Evolutionary conservation across 768 basidiomycete species (phyloP), one percentile per base, ranked within the genome.

Genomic region (Xerocomellus chrysenteron): DNA sequence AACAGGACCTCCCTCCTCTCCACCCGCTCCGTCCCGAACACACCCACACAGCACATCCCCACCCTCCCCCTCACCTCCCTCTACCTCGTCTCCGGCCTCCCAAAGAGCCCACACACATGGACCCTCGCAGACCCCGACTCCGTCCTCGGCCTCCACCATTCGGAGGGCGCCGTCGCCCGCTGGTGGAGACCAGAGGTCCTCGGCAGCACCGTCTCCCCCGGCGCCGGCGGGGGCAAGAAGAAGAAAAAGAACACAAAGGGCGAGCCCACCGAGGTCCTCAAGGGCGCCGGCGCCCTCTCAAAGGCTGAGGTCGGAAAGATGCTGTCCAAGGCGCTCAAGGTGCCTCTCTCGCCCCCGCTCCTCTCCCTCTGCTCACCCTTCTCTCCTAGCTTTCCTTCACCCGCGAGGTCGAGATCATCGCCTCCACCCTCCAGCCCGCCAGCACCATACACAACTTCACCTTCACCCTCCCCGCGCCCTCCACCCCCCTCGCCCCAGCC

Each of bases 101-200:
- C 92, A 17, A 94, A 94, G 72, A 87, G 87, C 32, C 91, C 92
- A 1, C 85, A 91, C 69, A 92, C 89, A 12, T 95, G 94, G 92
- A 90, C 90, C 17, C 82, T 93, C 43, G 87, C 90, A 0, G 93
- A 94, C 70, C 86, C 87, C 0, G 90, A 92, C 69, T 82, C 90
- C 1, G 87, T 92, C 50, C 74, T 88, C 48, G 91, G 90, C 47
- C 79, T 94, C 49, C 85, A 90, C 64, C 93, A 95, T 66, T 79
- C 82, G 41, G 90, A 92, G 44, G 88, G 90, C 55, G 93, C 92
- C 49, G 92, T 94, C 54, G 85, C 81, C 61, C 82, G 92, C 46
- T 94, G 90, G 86, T 95, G 92, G 92, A 77, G 92, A 45, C 88
- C 94, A 44, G 93, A 95, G 72, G 91, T 94, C 14, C 83, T 95